Evolutionary conservation across 352 stramenopile genomes (phyloP).

Genomic region (Globisporangium heterothallicum): DNA sequence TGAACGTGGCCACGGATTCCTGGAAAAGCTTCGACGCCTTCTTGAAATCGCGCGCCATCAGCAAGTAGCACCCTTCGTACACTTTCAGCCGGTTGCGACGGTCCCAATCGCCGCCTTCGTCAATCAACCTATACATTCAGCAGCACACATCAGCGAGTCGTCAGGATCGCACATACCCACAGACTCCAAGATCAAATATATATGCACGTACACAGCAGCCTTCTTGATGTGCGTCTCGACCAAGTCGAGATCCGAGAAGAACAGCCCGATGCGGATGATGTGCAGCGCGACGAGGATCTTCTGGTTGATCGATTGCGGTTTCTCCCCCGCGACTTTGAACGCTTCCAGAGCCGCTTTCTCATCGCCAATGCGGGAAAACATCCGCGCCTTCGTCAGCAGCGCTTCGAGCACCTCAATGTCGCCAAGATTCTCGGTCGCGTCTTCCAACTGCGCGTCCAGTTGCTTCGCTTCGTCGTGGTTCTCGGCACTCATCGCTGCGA

Average conservation of each 20-base stretch:
- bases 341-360: constrained; percentile 88
- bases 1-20: constrained; percentile 98
- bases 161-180: too few species aligned
- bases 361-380: constrained; percentile 92
- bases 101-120: constrained; percentile 98
- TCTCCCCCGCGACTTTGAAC: constrained; percentile 88
- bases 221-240: constrained; percentile 87
- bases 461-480: constrained; percentile 69
- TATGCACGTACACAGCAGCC: constrained; percentile 69
- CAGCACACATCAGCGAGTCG: too few species aligned
- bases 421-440: constrained; percentile 94
- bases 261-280: constrained; percentile 85
- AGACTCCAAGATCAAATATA: constrained; percentile 2
- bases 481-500: constrained; percentile 43
- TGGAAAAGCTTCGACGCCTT: constrained; percentile 91
- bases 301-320: constrained; percentile 96
- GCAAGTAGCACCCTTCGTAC: constrained; percentile 93
- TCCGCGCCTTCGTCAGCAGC: constrained; percentile 89
- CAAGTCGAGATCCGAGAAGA: constrained; percentile 81
- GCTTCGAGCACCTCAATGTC: constrained; percentile 98
- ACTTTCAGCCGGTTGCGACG: constrained; percentile 98
- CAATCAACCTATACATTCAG: constrained; percentile 74
- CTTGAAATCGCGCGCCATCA: constrained; percentile 93
- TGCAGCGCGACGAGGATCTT: constrained; percentile 97
- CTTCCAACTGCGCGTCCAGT: constrained; percentile 84